Percentiles rank a stretch among this genome's conserved stretches.
These are phyloP conservation scores for Fusarium hainanense DNA, from an alignment of 2,329 filamentous ascomycete species.

Conservation along the genomic window DNA sequence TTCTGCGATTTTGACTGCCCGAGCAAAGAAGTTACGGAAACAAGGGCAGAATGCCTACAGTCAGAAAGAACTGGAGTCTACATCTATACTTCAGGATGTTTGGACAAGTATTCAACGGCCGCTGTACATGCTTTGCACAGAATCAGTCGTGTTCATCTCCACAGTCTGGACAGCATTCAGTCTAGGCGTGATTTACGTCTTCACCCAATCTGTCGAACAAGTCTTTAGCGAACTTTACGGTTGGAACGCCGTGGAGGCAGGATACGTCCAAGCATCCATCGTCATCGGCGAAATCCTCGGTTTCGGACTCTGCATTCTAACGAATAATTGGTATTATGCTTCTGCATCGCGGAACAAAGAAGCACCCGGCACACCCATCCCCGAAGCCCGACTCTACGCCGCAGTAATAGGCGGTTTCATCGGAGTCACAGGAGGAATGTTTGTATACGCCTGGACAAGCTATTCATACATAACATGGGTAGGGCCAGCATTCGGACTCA, in stretches of 20 bases:
- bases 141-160: slow-evolving; percentile 10
- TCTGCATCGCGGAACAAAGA: slow-evolving; percentile 28
- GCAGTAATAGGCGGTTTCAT: slow-evolving; percentile 29
- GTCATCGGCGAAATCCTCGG: slow-evolving; percentile 28
- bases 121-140: slow-evolving; percentile 29
- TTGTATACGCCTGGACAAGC: slow-evolving; percentile 32
- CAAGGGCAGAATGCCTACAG: slow-evolving; percentile 14
- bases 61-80: slow-evolving; percentile 18
- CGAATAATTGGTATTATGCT: slow-evolving; percentile 32
- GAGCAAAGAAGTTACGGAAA: slow-evolving; percentile 11
- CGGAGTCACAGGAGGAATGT: slow-evolving; percentile 25
- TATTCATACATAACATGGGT: slow-evolving; percentile 20
- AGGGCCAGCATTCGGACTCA: slow-evolving; percentile 14
- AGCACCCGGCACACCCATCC: slow-evolving; percentile 20
- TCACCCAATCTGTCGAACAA: slow-evolving; percentile 27
- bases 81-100: slow-evolving; percentile 10
- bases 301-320: slow-evolving; percentile 11
- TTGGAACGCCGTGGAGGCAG: slow-evolving; percentile 18
- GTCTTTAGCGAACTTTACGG: slow-evolving; percentile 18
- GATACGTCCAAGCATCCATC: slow-evolving; percentile 24
- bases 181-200: slow-evolving; percentile 17
- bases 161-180: slow-evolving; percentile 29
- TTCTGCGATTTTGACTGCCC: neutral
- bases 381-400: slow-evolving; percentile 28
- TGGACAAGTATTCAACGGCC: slow-evolving; percentile 15